Percentiles rank a stretch among this genome's conserved stretches.
Conservation (phyloP, 441 rosid genomes). For the Brassica hybrid region DNA sequence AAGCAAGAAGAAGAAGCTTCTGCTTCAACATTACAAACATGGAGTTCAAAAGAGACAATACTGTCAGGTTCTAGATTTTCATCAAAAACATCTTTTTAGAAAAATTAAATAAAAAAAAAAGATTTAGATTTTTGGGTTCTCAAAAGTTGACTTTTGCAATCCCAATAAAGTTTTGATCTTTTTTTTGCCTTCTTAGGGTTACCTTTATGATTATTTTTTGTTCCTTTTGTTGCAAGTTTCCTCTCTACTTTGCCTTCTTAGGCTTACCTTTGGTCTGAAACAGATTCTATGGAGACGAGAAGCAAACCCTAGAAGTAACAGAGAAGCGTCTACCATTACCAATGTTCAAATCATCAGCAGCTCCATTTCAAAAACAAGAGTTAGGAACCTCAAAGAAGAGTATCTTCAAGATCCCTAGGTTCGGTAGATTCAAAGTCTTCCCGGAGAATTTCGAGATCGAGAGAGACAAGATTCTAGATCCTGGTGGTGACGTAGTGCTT, state of each 20-base stretch:
- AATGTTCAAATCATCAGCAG: constrained; percentile 50
- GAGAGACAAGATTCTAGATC: constrained; percentile 71
- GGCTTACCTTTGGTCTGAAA: not conserved
- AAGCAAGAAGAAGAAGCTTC: constrained; percentile 2
- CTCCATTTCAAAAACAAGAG: constrained; percentile 49
- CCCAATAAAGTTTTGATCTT: constrained; percentile 32
- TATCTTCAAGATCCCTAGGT: constrained; percentile 42
- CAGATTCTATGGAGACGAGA: constrained; percentile 59
- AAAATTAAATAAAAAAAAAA: not conserved
- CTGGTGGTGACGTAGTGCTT: constrained; percentile 71
- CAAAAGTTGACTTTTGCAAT: constrained; percentile 28
- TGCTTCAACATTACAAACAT: constrained; percentile 36
- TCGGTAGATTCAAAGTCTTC: constrained; percentile 60
- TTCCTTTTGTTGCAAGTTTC: not conserved
- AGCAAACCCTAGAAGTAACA: constrained; percentile 40
- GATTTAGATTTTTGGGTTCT: constrained; percentile 21
- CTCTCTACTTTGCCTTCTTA: not conserved
- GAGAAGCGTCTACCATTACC: constrained; percentile 56
- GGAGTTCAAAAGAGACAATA: constrained; percentile 64
- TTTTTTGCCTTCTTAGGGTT: not conserved
- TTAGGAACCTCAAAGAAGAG: constrained; percentile 37
- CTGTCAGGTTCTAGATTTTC: constrained; percentile 53
- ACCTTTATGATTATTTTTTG: too few species aligned
- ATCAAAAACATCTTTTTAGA: constrained; percentile 15
- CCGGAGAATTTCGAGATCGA: constrained; percentile 56